Conservation (phyloP, 1,139 yeast species). For the Saccharomyces hybrid region DNA sequence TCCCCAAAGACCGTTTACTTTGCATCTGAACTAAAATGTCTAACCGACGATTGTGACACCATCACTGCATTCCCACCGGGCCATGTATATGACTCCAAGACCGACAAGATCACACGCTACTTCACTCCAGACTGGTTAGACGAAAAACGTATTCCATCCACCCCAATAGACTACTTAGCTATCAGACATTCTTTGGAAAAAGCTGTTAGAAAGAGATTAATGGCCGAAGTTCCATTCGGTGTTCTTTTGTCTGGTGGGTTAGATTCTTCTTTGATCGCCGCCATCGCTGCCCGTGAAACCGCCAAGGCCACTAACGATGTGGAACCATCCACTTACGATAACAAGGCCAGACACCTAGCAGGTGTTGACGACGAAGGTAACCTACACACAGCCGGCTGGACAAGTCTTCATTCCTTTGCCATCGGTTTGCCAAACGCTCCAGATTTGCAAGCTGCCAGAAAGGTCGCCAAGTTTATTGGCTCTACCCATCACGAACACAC, state of each 20-base stretch:
- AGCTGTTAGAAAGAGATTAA: conserved; percentile 95
- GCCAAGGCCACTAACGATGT: conserved; percentile 55
- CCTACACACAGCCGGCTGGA: conserved; percentile 70
- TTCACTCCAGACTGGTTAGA: conserved; percentile 94
- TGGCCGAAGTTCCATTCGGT: conserved; percentile 99
- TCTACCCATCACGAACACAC: conserved; percentile 97
- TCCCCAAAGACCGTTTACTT: conserved; percentile 73
- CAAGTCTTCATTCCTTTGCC: conserved; percentile 89
- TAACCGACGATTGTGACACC: conserved; percentile 87
- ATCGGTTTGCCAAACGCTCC: conserved; percentile 97
- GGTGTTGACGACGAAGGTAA: conserved; percentile 89
- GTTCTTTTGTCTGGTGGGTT: conserved; percentile 93
- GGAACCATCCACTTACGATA: conserved; percentile 33
- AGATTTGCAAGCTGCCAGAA: conserved; percentile 89
- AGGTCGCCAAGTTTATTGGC: conserved; percentile 91
- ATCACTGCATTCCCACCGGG: conserved; percentile 97
- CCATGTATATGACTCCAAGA: conserved; percentile 84
- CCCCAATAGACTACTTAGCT: conserved; percentile 59
- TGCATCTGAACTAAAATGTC: conserved; percentile 89
- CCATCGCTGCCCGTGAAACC: conserved; percentile 96
- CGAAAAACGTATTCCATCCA: conserved; percentile 59
- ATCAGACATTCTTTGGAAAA: conserved; percentile 79
- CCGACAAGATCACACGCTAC: conserved; percentile 79
- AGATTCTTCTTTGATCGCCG: conserved; percentile 90
- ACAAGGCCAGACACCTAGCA: conserved; percentile 54